Conservation (phyloP, 2,329 filamentous ascomycete species). For the Didymellaceae sp. region DNA sequence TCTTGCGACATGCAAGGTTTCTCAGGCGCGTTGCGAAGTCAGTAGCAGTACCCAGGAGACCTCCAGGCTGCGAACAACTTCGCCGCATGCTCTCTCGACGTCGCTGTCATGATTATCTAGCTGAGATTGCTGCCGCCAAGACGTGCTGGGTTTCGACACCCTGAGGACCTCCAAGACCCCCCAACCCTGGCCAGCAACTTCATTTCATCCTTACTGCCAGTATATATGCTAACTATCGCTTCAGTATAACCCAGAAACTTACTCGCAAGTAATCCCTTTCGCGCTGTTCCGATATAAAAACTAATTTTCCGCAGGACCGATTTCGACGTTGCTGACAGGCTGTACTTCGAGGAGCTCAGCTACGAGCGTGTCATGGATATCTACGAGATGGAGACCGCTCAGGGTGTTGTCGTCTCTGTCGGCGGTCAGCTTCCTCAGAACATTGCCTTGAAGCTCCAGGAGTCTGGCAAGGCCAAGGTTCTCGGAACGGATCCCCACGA, state of each 20-base stretch:
- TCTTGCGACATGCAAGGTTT: too few species aligned
- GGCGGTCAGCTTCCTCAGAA: conserved; percentile 97
- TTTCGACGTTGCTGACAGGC: conserved; percentile 84
- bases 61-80: too few species aligned
- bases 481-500: conserved; percentile 91
- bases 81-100: too few species aligned
- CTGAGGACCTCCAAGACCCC: neutral
- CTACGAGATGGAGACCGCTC: conserved; percentile 86
- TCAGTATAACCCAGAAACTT: conserved; percentile 77
- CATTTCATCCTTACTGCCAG: neutral
- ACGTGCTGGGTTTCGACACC: neutral
- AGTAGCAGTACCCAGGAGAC: too few species aligned
- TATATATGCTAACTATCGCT: neutral
- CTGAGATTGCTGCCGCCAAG: too few species aligned
- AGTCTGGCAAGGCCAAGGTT: conserved; percentile 86
- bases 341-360: conserved; percentile 96
- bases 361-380: conserved; percentile 99
- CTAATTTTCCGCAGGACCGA: conserved; percentile 71
- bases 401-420: conserved; percentile 91
- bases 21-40: too few species aligned
- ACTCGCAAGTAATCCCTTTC: neutral
- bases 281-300: neutral
- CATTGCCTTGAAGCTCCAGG: conserved; percentile 92
- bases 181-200: neutral
- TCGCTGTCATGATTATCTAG: too few species aligned